A percentile compares a stretch with the other conserved stretches of the same genome.
Evolutionary conservation across 2,329 filamentous ascomycete genomes (phyloP).

Genomic region (Aspergillus texensis): DNA sequence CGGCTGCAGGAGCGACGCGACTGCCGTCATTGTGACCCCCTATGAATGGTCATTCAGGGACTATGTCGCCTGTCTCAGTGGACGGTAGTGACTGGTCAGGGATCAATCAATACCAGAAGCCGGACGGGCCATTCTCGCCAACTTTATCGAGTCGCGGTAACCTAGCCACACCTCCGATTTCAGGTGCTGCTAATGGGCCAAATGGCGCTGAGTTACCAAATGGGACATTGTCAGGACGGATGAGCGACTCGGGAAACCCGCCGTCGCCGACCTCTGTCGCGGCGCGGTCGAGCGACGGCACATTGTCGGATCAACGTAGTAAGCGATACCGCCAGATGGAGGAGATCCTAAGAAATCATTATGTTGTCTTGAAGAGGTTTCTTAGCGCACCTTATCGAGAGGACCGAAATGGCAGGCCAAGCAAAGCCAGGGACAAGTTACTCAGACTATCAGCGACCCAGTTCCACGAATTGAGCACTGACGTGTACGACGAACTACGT

Average conservation of each 20-base stretch:
- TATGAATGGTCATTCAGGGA: slow-evolving; percentile 75
- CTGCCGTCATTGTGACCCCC: slow-evolving; percentile 26
- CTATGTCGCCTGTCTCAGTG: slow-evolving; percentile 79
- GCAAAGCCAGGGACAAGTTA: slow-evolving; percentile 92
- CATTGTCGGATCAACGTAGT: slow-evolving; percentile 65
- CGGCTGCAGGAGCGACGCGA: slow-evolving; percentile 7
- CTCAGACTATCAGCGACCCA: slow-evolving; percentile 86
- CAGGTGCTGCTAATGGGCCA: slow-evolving; percentile 61
- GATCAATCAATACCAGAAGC: slow-evolving; percentile 65
- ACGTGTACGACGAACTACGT: slow-evolving; percentile 93
- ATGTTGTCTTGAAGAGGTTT: slow-evolving; percentile 75
- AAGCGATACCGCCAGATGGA: slow-evolving; percentile 64
- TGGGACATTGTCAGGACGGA: slow-evolving; percentile 24
- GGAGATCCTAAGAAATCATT: slow-evolving; percentile 76
- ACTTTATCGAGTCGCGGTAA: slow-evolving; percentile 53
- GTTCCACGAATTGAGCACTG: slow-evolving; percentile 95
- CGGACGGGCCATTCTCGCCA: slow-evolving; percentile 45
- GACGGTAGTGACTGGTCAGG: slow-evolving; percentile 80
- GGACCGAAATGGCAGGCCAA: slow-evolving; percentile 74
- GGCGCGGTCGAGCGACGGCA: slow-evolving; percentile 73
- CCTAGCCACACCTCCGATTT: slow-evolving; percentile 70
- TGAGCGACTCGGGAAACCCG: slow-evolving; percentile 54
- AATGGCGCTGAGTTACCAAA: slow-evolving; percentile 47
- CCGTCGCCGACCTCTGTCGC: slow-evolving; percentile 89
- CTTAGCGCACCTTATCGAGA: slow-evolving; percentile 71